These are phyloP conservation scores for Funneliformis geosporum DNA, from an alignment of 192 early-diverging fungal genomes.

Conservation along the genomic window DNA sequence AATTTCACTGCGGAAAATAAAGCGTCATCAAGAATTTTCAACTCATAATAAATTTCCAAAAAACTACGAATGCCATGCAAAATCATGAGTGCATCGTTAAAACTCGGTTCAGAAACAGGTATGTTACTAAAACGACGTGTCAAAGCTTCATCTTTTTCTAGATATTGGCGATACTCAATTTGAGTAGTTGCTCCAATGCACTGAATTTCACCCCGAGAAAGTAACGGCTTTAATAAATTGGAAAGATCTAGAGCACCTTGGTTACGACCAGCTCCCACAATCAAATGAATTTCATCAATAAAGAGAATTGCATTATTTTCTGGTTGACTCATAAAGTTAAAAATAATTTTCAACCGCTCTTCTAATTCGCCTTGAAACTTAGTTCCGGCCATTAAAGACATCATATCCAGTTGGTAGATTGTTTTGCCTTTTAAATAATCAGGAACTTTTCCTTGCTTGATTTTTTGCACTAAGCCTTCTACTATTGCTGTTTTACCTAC, in stretches of 20 bases:
- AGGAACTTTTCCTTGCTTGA: constrained; percentile 91
- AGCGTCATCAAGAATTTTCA: constrained; percentile 74
- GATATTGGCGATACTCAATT: constrained; percentile 75
- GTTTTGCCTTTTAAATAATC: constrained; percentile 15
- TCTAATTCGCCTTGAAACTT: constrained; percentile 92
- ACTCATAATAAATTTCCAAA: constrained; percentile 79
- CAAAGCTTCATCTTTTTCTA: constrained; percentile 78
- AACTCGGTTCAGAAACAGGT: constrained; percentile 68
- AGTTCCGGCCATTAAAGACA: constrained; percentile 76
- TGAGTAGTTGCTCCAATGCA: constrained; percentile 80
- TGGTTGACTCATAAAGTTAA: constrained; percentile 67
- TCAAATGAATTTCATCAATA: constrained; percentile 78
- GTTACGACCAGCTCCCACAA: constrained; percentile 73
- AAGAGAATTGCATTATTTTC: constrained; percentile 79
- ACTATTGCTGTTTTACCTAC: constrained; percentile 84
- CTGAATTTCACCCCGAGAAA: constrained; percentile 70
- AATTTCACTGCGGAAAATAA: constrained; percentile 71
- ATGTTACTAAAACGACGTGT: constrained; percentile 80
- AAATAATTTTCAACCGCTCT: constrained; percentile 74
- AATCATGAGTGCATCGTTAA: constrained; percentile 74
- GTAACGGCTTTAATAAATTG: constrained; percentile 79
- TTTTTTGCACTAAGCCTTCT: constrained; percentile 93
- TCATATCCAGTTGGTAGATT: constrained; percentile 57
- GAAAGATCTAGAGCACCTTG: constrained; percentile 80
- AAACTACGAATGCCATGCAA: constrained; percentile 75